Evolutionary conservation across 768 basidiomycete genomes (phyloP), one percentile per base, ranked within the genome.

Genomic region (Cystobasidium onofrii): DNA sequence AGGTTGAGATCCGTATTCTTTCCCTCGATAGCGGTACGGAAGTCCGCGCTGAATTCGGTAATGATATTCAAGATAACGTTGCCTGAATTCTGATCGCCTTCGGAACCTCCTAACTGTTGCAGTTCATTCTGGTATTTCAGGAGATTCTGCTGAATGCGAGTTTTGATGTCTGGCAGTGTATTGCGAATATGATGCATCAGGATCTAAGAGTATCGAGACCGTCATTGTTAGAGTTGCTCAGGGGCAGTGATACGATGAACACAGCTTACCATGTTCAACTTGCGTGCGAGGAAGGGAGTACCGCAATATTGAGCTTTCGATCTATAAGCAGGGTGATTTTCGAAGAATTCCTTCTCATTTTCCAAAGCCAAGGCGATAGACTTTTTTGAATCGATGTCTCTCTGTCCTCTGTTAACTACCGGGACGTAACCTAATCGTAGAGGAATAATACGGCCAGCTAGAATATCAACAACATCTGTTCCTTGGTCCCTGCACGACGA

Each of bases 181-280:
- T 91, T 87, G 72, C 91, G 90, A 81, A 99, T 97, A 82, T 99
- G 96, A 82, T 96, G 92, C 94, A 98, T 98, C 66, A 99, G 88
- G 80, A 99, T 95, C 93, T 95, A 67, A 46, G 31, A 10, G 64
- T n/a, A n/a, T n/a, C n/a, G n/a, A n/a, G n/a, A n/a, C n/a, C n/a
- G n/a, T n/a, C n/a, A n/a, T n/a, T n/a, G n/a, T n/a, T n/a, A n/a
- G n/a, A n/a, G n/a, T n/a, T n/a, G n/a, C n/a, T n/a, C n/a, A n/a
- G n/a, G n/a, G n/a, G n/a, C n/a, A n/a, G n/a, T 18, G 60, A 55
- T 17, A 13, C 17, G 71, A 44, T 3, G 55, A 27, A 20, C 27
- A 25, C 15, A 36, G 83, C 87, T 60, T 75, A 92, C 92, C 86
- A 91, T 89, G 81, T 97, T 97, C 66, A 96, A 87, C 83, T 94